Percentiles rank a stretch among this genome's conserved stretches.
phyloP scores from a whole-genome alignment of 2,329 filamentous ascomycete genomes.

The Fusarium torreyae region DNA sequence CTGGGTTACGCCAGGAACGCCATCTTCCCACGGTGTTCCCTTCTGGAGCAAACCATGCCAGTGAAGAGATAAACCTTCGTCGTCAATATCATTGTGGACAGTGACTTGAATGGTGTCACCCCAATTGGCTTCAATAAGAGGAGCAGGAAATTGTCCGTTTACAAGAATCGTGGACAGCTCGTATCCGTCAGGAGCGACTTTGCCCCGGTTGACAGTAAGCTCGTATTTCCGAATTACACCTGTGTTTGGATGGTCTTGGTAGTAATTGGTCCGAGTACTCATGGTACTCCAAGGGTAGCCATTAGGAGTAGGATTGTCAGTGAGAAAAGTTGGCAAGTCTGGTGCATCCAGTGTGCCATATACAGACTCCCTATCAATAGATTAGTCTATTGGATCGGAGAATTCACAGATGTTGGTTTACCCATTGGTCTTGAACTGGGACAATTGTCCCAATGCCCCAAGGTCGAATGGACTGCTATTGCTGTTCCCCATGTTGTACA shows the following conservation, averaged over 20 bases:
- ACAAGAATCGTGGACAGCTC: constrained; percentile 69
- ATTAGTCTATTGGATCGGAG: constrained; percentile 19
- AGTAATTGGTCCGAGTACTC: constrained; percentile 65
- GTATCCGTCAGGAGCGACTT: constrained; percentile 71
- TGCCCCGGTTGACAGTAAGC: constrained; percentile 66
- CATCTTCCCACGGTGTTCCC: constrained; percentile 67
- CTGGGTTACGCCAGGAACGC: constrained; percentile 68
- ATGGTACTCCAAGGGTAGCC: constrained; percentile 68
- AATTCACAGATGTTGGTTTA: constrained; percentile 1
- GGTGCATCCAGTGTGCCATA: constrained; percentile 59
- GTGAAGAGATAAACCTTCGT: constrained; percentile 66
- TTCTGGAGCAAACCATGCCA: constrained; percentile 69
- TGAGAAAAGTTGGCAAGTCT: constrained; percentile 61
- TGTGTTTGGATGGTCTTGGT: constrained; percentile 64
- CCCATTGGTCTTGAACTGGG: constrained; percentile 47
- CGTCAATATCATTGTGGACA: constrained; percentile 77
- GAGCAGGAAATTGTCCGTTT: constrained; percentile 77
- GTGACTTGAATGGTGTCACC: constrained; percentile 75
- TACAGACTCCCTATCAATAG: constrained; percentile 54
- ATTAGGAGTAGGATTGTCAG: constrained; percentile 64
- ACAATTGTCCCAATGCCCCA: constrained; percentile 35
- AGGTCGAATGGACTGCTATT: constrained; percentile 36
- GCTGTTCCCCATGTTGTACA: constrained; percentile 43
- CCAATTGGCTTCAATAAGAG: constrained; percentile 75
- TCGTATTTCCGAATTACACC: constrained; percentile 70